Base-by-base conservation (phyloP, 2,329 filamentous ascomycete species). In the Zopfia rhizophila region DNA sequence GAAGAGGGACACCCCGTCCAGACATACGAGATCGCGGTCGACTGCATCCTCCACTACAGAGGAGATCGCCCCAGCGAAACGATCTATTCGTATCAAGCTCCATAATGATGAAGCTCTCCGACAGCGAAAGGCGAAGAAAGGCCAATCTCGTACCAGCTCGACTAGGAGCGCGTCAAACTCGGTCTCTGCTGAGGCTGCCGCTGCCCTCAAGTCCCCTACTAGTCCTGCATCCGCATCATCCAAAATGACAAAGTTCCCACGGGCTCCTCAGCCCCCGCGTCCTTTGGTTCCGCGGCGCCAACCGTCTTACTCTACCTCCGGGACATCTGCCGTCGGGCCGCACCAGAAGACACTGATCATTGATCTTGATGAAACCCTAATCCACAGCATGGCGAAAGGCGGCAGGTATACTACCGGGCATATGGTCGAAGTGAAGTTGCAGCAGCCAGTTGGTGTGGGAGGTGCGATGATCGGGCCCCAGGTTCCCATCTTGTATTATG, bases 401-500 rank as follows among this genome's bases (percentile, higher is more conserved):
- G 92, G 93, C 40, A 85, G 93, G 48, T 96, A 96, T 87, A 93
- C 90, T 62, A 93, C 90, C 14, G 94, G 94, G 13, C 94, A 99
- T 74, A 99, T 99, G 94, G 92, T 99, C 39, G 94, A 99, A 75
- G 94, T 99, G 54, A 91, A 91, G 62, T 81, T 96, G 50, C 90
- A 89, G 68, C 87, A 87, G 46, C 85, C 51, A 75, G 82, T 90
- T 31, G 86, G 84, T 42, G 82, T 84, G 35, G 85, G 84, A 22
- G 86, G 87, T 18, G 82, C 86, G 57, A 78, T 84, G 14, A 76
- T 90, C 18, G 90, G 89, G 6, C 90, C 91, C 28, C 93, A 96
- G 66, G 92, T 99, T 68, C 94, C 94, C 1, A 97, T 99, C 58
- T 76, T 99, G 51, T 99, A 99, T 77, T 99, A 97, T 78, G 94